A percentile compares a stretch with the other conserved stretches of the same genome.
Evolutionary conservation across 2,329 filamentous ascomycete species (phyloP).

Genomic region (Exophiala aquamarina): DNA sequence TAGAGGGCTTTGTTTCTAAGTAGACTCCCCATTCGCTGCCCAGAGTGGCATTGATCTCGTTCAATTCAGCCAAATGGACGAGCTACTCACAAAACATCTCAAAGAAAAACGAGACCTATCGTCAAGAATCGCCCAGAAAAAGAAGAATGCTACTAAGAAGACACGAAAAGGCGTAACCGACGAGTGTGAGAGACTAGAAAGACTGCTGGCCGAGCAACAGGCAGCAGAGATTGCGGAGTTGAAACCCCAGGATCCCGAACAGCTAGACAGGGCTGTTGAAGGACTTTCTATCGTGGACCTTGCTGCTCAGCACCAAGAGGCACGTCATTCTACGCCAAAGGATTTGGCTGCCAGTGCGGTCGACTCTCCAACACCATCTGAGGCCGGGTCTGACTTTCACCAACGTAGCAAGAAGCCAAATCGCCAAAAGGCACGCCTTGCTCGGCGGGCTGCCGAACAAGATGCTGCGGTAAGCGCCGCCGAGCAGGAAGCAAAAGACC

Average conservation of each 20-base stretch:
- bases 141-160: constrained; percentile 91
- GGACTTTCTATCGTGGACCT: constrained; percentile 35
- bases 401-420: constrained; percentile 70
- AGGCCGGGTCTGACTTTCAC: constrained; percentile 5
- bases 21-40: no score
- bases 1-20: no score
- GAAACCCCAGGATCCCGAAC: constrained; percentile 23
- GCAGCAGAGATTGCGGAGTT: constrained; percentile 31
- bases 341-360: constrained; percentile 2
- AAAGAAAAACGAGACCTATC: constrained; percentile 88
- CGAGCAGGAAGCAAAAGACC: constrained; percentile 69
- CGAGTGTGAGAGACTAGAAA: constrained; percentile 60
- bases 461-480: constrained; percentile 69
- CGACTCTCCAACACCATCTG: constrained; percentile 11
- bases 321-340: constrained; percentile 21
- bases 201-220: constrained; percentile 56
- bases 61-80: constrained; percentile 59
- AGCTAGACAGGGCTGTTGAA: constrained; percentile 28
- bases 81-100: constrained; percentile 75
- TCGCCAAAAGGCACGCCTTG: constrained; percentile 85
- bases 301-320: constrained; percentile 22
- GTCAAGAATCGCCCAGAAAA: constrained; percentile 84
- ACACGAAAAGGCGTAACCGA: constrained; percentile 68
- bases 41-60: not conserved
- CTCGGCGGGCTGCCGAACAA: constrained; percentile 81